Percentiles rank a stretch among this genome's conserved stretches.
phyloP scores from a whole-genome alignment of 2,329 filamentous ascomycete species.

The Diaporthe sp. region DNA sequence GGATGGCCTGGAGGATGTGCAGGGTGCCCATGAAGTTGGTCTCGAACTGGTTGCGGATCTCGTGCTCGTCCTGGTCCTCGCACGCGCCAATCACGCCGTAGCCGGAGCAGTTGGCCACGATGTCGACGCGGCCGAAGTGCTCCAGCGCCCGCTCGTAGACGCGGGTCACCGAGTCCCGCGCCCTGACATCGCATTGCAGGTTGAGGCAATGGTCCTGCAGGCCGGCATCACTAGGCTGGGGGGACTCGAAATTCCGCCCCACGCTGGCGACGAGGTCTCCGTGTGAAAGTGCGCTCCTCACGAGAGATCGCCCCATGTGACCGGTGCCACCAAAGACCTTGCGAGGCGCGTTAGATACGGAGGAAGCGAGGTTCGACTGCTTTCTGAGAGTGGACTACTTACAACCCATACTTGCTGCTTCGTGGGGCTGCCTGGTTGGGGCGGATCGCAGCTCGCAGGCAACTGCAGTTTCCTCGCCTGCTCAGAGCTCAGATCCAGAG shows the following conservation, averaged over 20 bases:
- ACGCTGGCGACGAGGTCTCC: constrained; percentile 90
- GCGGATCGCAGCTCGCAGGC: constrained; percentile 89
- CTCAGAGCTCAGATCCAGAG: constrained; percentile 44
- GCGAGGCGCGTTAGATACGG: constrained; percentile 34
- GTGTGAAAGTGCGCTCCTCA: constrained; percentile 83
- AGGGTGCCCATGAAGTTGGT: constrained; percentile 97
- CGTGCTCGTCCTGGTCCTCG: constrained; percentile 96
- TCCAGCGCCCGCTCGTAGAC: constrained; percentile 79
- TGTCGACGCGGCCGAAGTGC: constrained; percentile 85
- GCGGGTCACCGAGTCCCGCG: constrained; percentile 80
- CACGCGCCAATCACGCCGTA: constrained; percentile 96
- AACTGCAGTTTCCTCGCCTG: constrained; percentile 68
- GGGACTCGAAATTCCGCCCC: constrained; percentile 85
- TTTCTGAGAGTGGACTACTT: constrained; percentile 52
- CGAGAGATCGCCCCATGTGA: constrained; percentile 93
- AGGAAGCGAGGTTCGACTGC: constrained; percentile 25
- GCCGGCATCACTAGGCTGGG: constrained; percentile 77
- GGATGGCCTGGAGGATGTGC: constrained; percentile 89
- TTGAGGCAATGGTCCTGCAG: constrained; percentile 82
- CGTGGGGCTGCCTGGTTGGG: constrained; percentile 76
- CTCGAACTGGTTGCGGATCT: constrained; percentile 95
- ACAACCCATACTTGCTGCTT: constrained; percentile 92
- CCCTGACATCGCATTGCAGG: constrained; percentile 90
- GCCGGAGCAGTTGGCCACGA: constrained; percentile 93
- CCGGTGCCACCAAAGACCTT: constrained; percentile 97